A percentile compares a stretch with the other conserved stretches of the same genome.
Conservation (phyloP, 805 yeast species). For the Candida namnaoensis region DNA sequence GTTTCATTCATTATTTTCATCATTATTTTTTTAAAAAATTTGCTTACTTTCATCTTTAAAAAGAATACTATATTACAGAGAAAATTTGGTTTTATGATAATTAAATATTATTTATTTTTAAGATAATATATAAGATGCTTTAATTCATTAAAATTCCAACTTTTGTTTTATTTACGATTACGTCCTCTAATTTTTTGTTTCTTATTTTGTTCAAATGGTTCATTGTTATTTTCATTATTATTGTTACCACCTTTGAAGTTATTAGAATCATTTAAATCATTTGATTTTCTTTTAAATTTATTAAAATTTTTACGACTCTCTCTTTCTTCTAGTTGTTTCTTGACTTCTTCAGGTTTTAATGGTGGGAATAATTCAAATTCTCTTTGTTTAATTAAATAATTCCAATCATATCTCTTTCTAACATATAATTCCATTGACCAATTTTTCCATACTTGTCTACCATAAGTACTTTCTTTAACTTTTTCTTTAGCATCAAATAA, state of each 20-base stretch:
- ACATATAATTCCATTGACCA: conserved; percentile 81
- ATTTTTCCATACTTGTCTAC: conserved; percentile 89
- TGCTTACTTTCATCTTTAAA: too few species aligned
- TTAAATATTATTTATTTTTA: too few species aligned
- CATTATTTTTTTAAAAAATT: too few species aligned
- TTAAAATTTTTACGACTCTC: not conserved
- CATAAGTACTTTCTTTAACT: conserved; percentile 81
- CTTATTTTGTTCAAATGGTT: conserved; percentile 1
- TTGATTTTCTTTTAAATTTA: not conserved
- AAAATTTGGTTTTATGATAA: too few species aligned
- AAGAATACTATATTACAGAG: too few species aligned
- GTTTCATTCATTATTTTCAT: too few species aligned
- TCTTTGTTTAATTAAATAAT: conserved; percentile 45
- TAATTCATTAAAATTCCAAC: too few species aligned
- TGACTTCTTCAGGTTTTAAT: conserved; percentile 16
- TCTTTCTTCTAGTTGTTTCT: not conserved
- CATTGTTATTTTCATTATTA: conserved; percentile 1
- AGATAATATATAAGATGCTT: too few species aligned
- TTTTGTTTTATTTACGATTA: conserved; percentile 10
- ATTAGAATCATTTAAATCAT: not conserved
- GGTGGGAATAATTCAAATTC: conserved; percentile 31
- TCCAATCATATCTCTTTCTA: conserved; percentile 81
- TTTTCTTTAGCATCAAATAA: conserved; percentile 48
- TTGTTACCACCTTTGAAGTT: not conserved
- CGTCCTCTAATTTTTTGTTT: conserved; percentile 20